Conservation (phyloP, 257 asterid species). For the Forsythia viridissima region DNA sequence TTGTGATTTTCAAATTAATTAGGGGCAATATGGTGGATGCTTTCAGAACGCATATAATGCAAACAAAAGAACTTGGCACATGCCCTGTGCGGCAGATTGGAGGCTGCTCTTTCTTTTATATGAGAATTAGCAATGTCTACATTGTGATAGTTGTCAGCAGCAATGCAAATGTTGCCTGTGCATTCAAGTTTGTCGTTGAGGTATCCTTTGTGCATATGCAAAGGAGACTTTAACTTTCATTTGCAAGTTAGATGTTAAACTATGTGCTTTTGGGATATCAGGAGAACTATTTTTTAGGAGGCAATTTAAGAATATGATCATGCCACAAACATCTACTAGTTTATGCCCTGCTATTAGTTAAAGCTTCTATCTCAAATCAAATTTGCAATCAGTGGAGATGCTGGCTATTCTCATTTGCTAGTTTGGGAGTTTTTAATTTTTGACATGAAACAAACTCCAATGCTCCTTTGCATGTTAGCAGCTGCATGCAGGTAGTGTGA, state of each 20-base stretch:
- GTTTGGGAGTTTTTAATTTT: background rate
- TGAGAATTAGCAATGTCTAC: conserved; percentile 97
- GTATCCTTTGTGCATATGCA: conserved; percentile 38
- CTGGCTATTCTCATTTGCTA: background rate
- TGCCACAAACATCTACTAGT: background rate
- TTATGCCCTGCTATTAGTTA: background rate
- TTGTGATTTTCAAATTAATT: conserved; percentile 27
- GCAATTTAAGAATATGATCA: background rate
- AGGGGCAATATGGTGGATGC: conserved; percentile 99
- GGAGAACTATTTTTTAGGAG: background rate
- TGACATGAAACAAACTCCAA: background rate
- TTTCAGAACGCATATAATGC: conserved; percentile 95
- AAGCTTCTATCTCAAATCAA: background rate
- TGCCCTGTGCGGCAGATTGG: conserved; percentile 99
- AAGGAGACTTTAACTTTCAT: background rate
- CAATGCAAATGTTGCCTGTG: conserved; percentile 98
- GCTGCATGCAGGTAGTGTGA: background rate
- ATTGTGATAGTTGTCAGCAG: conserved; percentile 99
- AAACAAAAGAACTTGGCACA: conserved; percentile 98
- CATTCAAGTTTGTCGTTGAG: conserved; percentile 99
- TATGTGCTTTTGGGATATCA: background rate
- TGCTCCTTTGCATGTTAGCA: background rate
- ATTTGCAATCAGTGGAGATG: background rate
- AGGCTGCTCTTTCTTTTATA: conserved; percentile 98
- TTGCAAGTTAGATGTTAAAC: background rate